Percentiles rank a stretch among this genome's conserved stretches.
Evolutionary conservation across 495 filamentous ascomycete species (phyloP).

Genomic region (Penicillium crystallinum): DNA sequence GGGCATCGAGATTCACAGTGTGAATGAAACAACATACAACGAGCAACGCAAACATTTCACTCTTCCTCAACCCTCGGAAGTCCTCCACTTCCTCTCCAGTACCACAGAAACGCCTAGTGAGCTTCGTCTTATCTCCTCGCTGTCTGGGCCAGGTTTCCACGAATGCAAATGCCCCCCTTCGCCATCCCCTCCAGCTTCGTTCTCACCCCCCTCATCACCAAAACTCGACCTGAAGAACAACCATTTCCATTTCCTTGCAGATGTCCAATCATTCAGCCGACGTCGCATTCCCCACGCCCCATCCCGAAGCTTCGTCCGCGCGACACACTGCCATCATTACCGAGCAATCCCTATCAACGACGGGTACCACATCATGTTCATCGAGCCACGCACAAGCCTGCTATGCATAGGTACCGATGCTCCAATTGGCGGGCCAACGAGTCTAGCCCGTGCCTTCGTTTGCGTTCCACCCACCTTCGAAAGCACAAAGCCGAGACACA

Average conservation of each 20-base stretch:
- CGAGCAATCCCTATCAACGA: constrained; percentile 65
- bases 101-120: constrained; percentile 39
- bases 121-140: constrained; percentile 63
- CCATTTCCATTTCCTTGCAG: constrained; percentile 28
- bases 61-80: constrained; percentile 60
- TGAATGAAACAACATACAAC: constrained; percentile 56
- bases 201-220: constrained; percentile 5
- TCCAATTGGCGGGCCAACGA: constrained; percentile 51
- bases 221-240: constrained; percentile 22
- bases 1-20: constrained; percentile 70
- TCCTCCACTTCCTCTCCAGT: constrained; percentile 61
- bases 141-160: constrained; percentile 45
- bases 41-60: constrained; percentile 59
- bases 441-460: constrained; percentile 40
- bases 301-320: constrained; percentile 30
- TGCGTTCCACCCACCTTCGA: constrained; percentile 31
- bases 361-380: constrained; percentile 65
- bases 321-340: constrained; percentile 57
- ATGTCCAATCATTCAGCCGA: constrained; percentile 25
- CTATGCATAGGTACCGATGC: constrained; percentile 66
- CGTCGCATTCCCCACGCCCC: constrained; percentile 21
- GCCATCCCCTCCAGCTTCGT: neutral
- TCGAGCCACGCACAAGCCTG: constrained; percentile 53
- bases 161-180: constrained; percentile 28
- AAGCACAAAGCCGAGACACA: neutral